Base-by-base conservation (phyloP, 2,329 filamentous ascomycete species). In the Nakataea oryzae region DNA sequence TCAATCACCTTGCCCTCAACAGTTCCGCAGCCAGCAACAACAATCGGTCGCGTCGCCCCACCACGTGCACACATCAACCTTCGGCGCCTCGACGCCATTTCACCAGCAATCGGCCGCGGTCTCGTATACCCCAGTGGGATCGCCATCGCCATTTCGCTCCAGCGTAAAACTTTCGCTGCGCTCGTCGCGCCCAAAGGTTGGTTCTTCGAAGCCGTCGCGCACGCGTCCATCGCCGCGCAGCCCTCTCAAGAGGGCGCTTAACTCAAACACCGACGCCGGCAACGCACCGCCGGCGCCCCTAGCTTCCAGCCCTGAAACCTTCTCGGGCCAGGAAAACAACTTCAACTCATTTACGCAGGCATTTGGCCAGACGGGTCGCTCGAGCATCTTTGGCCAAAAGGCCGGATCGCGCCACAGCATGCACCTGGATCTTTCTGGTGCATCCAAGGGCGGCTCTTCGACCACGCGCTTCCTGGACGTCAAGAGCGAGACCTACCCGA, bases 241-340 rank as follows among this genome's bases (percentile, higher is more conserved):
- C 72, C 92, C 93, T 12, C 80, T 90, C 61, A 90, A 93, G 72
- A 88, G 91, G 70, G 88, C 85, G 57, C 79, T 96, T 63, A 88
- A 81, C 70, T 81, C 87, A 69, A 86, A 86, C 41, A 79, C 84
- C 7, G 89, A 93, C 69, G 81, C 86, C 65, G 89, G 86, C 32
- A 96, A 95, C 75, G 81, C 84, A 17, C 70, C 76, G 28, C 79
- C 80, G 50, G 74, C 79, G 21, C 74, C 78, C 14, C 77, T 79
- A 71, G 28, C 50, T 41, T 28, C 68, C 71, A 59, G 70, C 70
- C 41, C 74, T 72, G 67, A 65, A 26, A 64, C 66, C 32, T 32
- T 67, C 3, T 59, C 66, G 4, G 77, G 73, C 27, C 76, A 80
- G 66, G 79, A 81, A 66, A 80, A 79, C 67, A 68, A 66, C 58